phyloP scores from a whole-genome alignment of 345 rosid species.

The Cardamine chenopodiifolia region DNA sequence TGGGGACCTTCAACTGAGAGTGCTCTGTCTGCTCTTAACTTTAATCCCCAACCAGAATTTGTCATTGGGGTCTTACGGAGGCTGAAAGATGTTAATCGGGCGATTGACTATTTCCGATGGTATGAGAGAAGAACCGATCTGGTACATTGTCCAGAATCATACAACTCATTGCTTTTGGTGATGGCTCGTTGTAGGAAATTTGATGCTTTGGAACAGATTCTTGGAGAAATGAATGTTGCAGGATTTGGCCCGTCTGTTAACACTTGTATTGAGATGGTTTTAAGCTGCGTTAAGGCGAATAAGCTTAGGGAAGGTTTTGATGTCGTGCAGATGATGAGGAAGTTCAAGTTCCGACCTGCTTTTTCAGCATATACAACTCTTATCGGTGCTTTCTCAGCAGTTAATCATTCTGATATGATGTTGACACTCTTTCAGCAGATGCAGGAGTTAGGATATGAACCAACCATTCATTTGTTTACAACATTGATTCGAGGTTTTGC shows the following conservation, averaged over 20 bases:
- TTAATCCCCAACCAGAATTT: conserved; percentile 57
- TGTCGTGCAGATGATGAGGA: conserved; percentile 77
- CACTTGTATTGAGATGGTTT: conserved; percentile 61
- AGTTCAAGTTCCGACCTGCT: conserved; percentile 87
- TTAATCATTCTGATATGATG: conserved; percentile 67
- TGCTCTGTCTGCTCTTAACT: conserved; percentile 54
- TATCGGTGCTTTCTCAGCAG: conserved; percentile 79
- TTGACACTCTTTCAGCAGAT: conserved; percentile 80
- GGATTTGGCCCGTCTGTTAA: conserved; percentile 72
- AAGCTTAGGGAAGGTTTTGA: conserved; percentile 79
- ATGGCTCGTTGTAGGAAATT: conserved; percentile 65
- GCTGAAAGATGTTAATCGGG: conserved; percentile 62
- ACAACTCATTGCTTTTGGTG: conserved; percentile 76
- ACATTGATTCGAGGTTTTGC: conserved; percentile 83
- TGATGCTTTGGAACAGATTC: conserved; percentile 62
- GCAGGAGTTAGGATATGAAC: conserved; percentile 97
- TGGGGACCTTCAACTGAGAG: conserved; percentile 76
- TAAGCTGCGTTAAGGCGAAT: conserved; percentile 58
- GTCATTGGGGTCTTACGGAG: conserved; percentile 72
- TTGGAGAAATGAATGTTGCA: conserved; percentile 88
- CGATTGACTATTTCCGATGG: conserved; percentile 73
- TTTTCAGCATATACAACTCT: conserved; percentile 88
- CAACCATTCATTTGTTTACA: conserved; percentile 78
- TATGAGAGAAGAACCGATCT: conserved; percentile 62
- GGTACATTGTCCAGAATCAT: conserved; percentile 70